Conservation (phyloP, 192 early-diverging fungal species). For the Mortierella hygrophila region DNA sequence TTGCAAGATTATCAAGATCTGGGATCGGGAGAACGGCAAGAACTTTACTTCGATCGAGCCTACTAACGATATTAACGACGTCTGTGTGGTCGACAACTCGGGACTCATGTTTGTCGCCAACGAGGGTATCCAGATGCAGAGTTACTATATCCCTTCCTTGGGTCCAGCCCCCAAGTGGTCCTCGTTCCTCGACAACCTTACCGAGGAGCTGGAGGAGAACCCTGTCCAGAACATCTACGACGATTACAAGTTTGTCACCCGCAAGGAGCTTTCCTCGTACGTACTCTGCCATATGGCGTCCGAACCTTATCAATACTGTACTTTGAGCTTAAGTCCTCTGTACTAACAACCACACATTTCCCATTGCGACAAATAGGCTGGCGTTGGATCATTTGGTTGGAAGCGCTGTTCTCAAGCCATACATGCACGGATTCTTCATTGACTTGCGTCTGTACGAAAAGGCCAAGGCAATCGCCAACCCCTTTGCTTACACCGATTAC, state of each 20-base stretch:
- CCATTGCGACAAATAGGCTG: slow-evolving; percentile 63
- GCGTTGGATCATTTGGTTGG: slow-evolving; percentile 94
- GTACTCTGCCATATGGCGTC: slow-evolving; percentile 1
- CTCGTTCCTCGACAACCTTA: slow-evolving; percentile 96
- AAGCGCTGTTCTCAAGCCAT: slow-evolving; percentile 91
- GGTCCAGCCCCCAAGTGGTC: slow-evolving; percentile 95
- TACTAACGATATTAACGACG: slow-evolving; percentile 93
- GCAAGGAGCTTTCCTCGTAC: slow-evolving; percentile 82
- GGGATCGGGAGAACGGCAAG: slow-evolving; percentile 87
- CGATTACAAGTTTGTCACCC: slow-evolving; percentile 98
- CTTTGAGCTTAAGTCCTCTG: background rate
- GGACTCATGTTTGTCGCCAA: slow-evolving; percentile 93
- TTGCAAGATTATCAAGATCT: slow-evolving; percentile 93
- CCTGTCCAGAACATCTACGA: slow-evolving; percentile 90
- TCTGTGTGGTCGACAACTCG: slow-evolving; percentile 82
- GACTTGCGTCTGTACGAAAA: slow-evolving; percentile 96
- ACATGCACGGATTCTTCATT: slow-evolving; percentile 99
- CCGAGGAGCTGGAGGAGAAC: slow-evolving; percentile 93
- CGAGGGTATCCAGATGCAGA: slow-evolving; percentile 93
- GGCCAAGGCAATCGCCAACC: slow-evolving; percentile 95
- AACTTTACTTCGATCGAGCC: slow-evolving; percentile 95
- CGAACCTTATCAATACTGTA: background rate
- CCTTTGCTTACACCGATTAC: slow-evolving; percentile 96
- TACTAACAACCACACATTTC: background rate
- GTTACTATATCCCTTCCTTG: slow-evolving; percentile 92